These are phyloP conservation scores for Camelina neglecta DNA, from an alignment of 345 rosid species.

Conservation along the genomic window DNA sequence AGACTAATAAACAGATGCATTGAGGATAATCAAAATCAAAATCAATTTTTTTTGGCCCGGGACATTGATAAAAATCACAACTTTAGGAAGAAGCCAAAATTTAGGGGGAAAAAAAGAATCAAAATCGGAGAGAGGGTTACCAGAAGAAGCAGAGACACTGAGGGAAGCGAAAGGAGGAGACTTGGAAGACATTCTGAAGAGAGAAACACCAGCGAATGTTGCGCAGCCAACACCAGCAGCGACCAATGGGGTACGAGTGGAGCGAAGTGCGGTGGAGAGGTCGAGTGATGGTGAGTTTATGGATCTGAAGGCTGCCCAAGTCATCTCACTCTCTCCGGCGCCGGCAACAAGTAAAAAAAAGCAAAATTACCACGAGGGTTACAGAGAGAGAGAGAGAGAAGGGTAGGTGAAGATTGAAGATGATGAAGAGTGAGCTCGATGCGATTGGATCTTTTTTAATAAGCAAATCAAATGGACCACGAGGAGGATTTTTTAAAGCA, in stretches of 20 bases:
- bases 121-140: slow-evolving; percentile 32
- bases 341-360: slow-evolving; percentile 13
- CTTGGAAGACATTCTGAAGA: slow-evolving; percentile 43
- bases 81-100: slow-evolving; percentile 21
- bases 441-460: slow-evolving; percentile 22
- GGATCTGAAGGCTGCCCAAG: slow-evolving; percentile 45
- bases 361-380: neutral
- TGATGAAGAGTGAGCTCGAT: neutral
- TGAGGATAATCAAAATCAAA: neutral
- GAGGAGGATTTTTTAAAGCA: slow-evolving; percentile 29
- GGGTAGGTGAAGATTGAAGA: slow-evolving; percentile 39
- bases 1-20: neutral
- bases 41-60: neutral
- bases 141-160: slow-evolving; percentile 41
- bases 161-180: slow-evolving; percentile 52
- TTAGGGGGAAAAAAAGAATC: neutral
- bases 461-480: no score
- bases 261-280: slow-evolving; percentile 41
- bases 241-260: slow-evolving; percentile 40
- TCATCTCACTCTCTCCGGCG: slow-evolving; percentile 43
- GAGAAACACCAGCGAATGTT: slow-evolving; percentile 40
- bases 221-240: slow-evolving; percentile 45
- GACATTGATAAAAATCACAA: slow-evolving; percentile 32
- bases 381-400: slow-evolving; percentile 8
- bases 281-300: slow-evolving; percentile 38